These are phyloP conservation scores for Diaporthe capsici DNA, from an alignment of 2,329 filamentous ascomycete species.

Conservation along the genomic window DNA sequence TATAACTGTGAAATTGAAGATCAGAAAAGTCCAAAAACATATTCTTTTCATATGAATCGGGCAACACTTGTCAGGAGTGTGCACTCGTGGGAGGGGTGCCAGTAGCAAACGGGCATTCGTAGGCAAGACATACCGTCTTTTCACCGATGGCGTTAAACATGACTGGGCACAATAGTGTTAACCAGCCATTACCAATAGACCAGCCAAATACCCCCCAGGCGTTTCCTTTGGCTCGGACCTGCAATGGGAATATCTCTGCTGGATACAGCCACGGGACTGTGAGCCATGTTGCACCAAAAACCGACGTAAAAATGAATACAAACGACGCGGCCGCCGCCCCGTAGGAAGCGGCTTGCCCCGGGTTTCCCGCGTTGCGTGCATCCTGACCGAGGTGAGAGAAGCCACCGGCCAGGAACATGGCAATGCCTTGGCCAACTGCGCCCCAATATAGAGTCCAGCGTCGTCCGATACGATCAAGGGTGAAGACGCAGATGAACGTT, in stretches of 20 bases:
- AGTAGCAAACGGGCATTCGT: too few species aligned
- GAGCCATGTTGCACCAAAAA: slow-evolving; percentile 76
- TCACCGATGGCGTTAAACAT: slow-evolving; percentile 76
- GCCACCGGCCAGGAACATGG: slow-evolving; percentile 77
- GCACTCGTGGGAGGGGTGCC: too few species aligned
- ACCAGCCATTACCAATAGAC: slow-evolving; percentile 75
- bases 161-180: slow-evolving; percentile 64
- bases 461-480: slow-evolving; percentile 76
- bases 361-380: slow-evolving; percentile 61
- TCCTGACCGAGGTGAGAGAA: slow-evolving; percentile 62
- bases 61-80: neutral
- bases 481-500: slow-evolving; percentile 79
- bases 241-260: slow-evolving; percentile 80
- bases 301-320: slow-evolving; percentile 77
- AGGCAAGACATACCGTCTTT: slow-evolving; percentile 63
- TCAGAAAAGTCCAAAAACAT: neutral
- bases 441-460: slow-evolving; percentile 81
- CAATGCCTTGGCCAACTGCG: slow-evolving; percentile 72
- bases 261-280: slow-evolving; percentile 74
- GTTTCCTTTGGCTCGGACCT: slow-evolving; percentile 80
- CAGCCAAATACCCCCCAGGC: slow-evolving; percentile 83
- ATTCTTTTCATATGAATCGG: neutral
- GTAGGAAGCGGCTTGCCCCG: slow-evolving; percentile 62
- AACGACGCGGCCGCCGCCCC: slow-evolving; percentile 78
- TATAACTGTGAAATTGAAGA: slow-evolving; percentile 61